Evolutionary conservation across 2,329 filamentous ascomycete genomes (phyloP).

Genomic region (Penicillium sclerotiorum): DNA sequence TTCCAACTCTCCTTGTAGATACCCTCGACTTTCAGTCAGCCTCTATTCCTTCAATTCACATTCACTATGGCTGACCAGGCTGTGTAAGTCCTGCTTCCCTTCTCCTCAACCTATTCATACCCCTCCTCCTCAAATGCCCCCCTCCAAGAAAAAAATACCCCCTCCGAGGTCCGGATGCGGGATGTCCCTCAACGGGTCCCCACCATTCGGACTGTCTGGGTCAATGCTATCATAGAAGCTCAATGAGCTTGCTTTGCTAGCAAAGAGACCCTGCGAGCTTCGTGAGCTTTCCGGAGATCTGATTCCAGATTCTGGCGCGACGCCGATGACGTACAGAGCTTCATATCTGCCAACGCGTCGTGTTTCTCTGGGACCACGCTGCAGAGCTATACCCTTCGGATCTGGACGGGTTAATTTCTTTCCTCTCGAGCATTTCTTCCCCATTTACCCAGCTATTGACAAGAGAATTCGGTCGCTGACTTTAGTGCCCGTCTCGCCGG

Average conservation of each 20-base stretch:
- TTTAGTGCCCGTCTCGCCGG: constrained; percentile 73
- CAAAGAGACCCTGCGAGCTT: background rate
- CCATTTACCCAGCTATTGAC: constrained; percentile 33
- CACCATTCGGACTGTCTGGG: background rate
- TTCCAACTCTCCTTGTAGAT: constrained; percentile 17
- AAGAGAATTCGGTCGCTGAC: constrained; percentile 44
- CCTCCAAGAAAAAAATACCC: background rate
- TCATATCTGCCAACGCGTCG: background rate
- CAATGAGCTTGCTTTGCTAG: background rate
- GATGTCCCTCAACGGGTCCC: constrained; percentile 3
- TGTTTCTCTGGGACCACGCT: background rate
- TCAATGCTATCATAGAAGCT: background rate
- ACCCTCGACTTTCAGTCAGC: constrained; percentile 24
- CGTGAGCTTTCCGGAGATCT: background rate
- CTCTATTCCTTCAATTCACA: constrained; percentile 16
- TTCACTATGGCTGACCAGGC: constrained; percentile 48
- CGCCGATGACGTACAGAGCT: background rate
- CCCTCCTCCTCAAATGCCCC: background rate
- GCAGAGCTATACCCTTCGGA: constrained; percentile 11
- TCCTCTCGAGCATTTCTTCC: constrained; percentile 3
- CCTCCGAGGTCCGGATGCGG: background rate
- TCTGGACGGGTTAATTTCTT: constrained; percentile 7
- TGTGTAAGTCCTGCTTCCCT: constrained; percentile 43
- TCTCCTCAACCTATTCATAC: background rate
- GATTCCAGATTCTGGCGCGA: background rate